phyloP scores from a whole-genome alignment of 2,329 filamentous ascomycete genomes.

The Teratosphaeria gauchensis region DNA sequence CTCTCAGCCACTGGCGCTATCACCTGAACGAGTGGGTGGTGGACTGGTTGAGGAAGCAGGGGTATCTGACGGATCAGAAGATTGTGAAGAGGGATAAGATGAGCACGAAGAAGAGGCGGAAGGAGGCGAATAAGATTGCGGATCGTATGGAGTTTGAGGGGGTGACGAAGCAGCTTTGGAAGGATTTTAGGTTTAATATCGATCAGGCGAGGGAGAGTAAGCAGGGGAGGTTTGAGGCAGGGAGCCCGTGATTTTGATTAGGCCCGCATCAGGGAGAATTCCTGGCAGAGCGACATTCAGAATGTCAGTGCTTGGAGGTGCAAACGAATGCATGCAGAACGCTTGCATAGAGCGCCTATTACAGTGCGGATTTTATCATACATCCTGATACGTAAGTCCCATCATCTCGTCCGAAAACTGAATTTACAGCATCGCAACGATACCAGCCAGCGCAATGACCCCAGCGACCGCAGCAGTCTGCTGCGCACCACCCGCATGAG shows the following conservation, averaged over 20 bases:
- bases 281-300: no score
- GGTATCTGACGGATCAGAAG: conserved; percentile 47
- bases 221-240: conserved; percentile 17
- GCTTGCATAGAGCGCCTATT: no score
- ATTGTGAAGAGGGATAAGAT: conserved; percentile 52
- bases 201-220: conserved; percentile 47
- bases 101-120: conserved; percentile 49
- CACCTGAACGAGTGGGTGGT: conserved; percentile 65
- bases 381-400: not conserved
- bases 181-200: conserved; percentile 55
- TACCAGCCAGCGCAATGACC: not conserved
- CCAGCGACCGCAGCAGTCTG: not conserved
- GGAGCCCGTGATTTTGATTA: not conserved
- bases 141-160: conserved; percentile 52
- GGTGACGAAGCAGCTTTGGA: conserved; percentile 53
- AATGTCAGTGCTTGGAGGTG: no score
- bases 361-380: not conserved
- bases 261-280: no score
- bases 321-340: no score
- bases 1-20: conserved; percentile 65
- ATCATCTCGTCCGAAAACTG: not conserved
- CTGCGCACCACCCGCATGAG: not conserved
- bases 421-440: not conserved
- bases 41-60: conserved; percentile 48
- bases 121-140: conserved; percentile 54